Conservation (phyloP, 495 filamentous ascomycete species). For the Acidiella bohemica region DNA sequence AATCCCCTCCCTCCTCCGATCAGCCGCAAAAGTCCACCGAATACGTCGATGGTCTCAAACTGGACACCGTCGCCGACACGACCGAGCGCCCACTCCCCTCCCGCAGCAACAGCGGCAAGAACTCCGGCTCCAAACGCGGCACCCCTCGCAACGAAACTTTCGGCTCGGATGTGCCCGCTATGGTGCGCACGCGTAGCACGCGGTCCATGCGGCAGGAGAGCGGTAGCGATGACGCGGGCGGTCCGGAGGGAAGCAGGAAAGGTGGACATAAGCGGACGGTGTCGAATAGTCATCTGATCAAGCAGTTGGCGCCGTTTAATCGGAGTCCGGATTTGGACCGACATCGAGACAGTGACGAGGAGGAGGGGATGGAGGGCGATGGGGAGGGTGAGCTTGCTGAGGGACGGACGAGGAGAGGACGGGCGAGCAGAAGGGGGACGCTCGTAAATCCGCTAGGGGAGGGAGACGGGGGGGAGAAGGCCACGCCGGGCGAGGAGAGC, state of each 20-base stretch:
- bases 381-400: neutral
- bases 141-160: slow-evolving; percentile 18
- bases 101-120: slow-evolving; percentile 16
- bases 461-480: too few relatives aligned
- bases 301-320: slow-evolving; percentile 19
- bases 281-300: slow-evolving; percentile 18
- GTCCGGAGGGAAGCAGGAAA: neutral
- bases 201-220: slow-evolving; percentile 9
- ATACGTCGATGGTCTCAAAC: neutral
- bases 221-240: slow-evolving; percentile 1
- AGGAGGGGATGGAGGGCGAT: neutral
- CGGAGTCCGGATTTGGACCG: slow-evolving; percentile 18
- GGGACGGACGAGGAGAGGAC: neutral
- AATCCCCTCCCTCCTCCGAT: slow-evolving; percentile 1
- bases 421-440: slow-evolving; percentile 1
- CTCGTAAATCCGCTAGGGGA: too few relatives aligned
- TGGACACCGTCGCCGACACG: slow-evolving; percentile 3
- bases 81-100: slow-evolving; percentile 4
- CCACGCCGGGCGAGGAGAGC: neutral
- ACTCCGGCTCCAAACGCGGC: slow-evolving; percentile 13
- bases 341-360: slow-evolving; percentile 1
- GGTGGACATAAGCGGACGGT: slow-evolving; percentile 8
- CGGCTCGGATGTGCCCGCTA: slow-evolving; percentile 2
- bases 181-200: slow-evolving; percentile 18
- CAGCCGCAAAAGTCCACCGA: slow-evolving; percentile 3